Percentiles rank a stretch among this genome's conserved stretches.
phyloP scores from a whole-genome alignment of 768 basidiomycete genomes.

The Gymnopilus dilepis region DNA sequence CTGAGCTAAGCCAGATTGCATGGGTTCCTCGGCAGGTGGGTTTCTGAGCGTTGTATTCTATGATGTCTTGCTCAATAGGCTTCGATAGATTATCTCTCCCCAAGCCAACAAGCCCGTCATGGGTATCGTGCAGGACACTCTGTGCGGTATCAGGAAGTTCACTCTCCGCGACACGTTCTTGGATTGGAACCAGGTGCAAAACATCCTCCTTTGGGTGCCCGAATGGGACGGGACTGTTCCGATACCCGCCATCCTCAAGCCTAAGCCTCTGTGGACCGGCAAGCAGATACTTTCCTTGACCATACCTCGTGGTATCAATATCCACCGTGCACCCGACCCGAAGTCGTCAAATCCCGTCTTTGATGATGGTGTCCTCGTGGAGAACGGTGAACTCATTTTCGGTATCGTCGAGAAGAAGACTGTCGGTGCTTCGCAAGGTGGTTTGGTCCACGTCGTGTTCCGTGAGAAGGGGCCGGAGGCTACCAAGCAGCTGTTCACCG shows the following conservation, averaged over 20 bases:
- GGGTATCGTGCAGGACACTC: slow-evolving; percentile 99
- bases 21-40: slow-evolving; percentile 96
- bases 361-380: slow-evolving; percentile 95
- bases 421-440: slow-evolving; percentile 94
- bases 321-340: slow-evolving; percentile 79
- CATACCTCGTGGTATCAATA: slow-evolving; percentile 96
- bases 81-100: slow-evolving; percentile 91
- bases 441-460: slow-evolving; percentile 95
- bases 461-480: slow-evolving; percentile 96
- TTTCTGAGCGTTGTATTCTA: not conserved
- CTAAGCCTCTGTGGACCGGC: slow-evolving; percentile 97
- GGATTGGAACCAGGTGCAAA: slow-evolving; percentile 96
- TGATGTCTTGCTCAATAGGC: slow-evolving; percentile 3
- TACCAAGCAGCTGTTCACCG: slow-evolving; percentile 88
- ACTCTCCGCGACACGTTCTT: slow-evolving; percentile 94
- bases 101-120: slow-evolving; percentile 99
- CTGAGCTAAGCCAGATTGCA: slow-evolving; percentile 96
- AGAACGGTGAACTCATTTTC: slow-evolving; percentile 95
- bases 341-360: slow-evolving; percentile 81
- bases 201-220: slow-evolving; percentile 97
- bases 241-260: slow-evolving; percentile 93
- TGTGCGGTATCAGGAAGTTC: slow-evolving; percentile 97
- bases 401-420: slow-evolving; percentile 99
- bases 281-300: slow-evolving; percentile 94
- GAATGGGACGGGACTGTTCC: slow-evolving; percentile 97